A percentile compares a stretch with the other conserved stretches of the same genome.
These are phyloP conservation scores for Fusarium sp. DNA, from an alignment of 2,329 filamentous ascomycete species.

Conservation along the genomic window DNA sequence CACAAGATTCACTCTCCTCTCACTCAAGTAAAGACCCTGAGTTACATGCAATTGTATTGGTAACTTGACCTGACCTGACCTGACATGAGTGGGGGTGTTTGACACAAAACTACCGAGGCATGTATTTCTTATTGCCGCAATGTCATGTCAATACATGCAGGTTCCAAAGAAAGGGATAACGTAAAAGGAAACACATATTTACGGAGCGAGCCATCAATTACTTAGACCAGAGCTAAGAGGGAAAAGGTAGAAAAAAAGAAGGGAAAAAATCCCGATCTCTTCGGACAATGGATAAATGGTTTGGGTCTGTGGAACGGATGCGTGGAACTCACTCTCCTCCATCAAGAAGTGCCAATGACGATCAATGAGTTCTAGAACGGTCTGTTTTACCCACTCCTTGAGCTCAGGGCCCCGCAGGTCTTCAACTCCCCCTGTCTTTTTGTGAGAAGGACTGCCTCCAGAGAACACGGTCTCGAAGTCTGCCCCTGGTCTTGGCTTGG, in stretches of 20 bases:
- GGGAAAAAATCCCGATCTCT: slow-evolving; percentile 35
- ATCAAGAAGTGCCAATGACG: slow-evolving; percentile 45
- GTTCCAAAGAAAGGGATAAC: slow-evolving; percentile 10
- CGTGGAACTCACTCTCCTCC: slow-evolving; percentile 41
- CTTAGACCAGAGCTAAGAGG: not conserved
- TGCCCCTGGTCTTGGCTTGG: slow-evolving; percentile 30
- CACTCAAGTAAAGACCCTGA: not conserved
- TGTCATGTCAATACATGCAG: slow-evolving; percentile 14
- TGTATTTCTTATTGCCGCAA: slow-evolving; percentile 3
- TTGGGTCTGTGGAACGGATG: slow-evolving; percentile 32
- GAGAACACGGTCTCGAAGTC: slow-evolving; percentile 34
- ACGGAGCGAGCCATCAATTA: not conserved
- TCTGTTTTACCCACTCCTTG: slow-evolving; percentile 31
- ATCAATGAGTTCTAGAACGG: slow-evolving; percentile 46
- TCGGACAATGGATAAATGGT: slow-evolving; percentile 33
- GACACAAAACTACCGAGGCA: slow-evolving; percentile 27
- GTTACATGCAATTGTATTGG: not conserved
- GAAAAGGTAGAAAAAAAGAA: not conserved
- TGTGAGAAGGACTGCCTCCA: slow-evolving; percentile 20
- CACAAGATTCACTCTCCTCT: not conserved
- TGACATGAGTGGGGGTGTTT: slow-evolving; percentile 6
- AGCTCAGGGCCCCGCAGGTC: slow-evolving; percentile 17
- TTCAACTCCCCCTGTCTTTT: slow-evolving; percentile 31
- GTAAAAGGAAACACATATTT: slow-evolving; percentile 5
- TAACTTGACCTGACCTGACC: not conserved